These are phyloP conservation scores for Hypoxylon sp. DNA, from an alignment of 2,329 filamentous ascomycete species.

Conservation along the genomic window DNA sequence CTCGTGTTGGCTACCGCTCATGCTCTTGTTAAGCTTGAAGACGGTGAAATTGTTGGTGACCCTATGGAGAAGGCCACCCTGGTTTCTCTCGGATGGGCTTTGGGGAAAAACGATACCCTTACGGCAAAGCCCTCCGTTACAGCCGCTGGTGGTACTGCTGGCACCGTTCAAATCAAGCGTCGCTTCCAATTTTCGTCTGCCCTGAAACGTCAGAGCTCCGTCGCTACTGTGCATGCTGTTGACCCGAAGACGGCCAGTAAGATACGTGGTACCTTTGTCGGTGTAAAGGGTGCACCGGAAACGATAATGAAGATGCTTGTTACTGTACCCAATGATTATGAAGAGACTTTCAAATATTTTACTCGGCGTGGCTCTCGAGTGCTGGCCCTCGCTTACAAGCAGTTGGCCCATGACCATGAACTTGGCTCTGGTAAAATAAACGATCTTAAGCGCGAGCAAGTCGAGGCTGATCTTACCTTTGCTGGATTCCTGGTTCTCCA, in stretches of 20 bases:
- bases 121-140: constrained; percentile 73
- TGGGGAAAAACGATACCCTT: constrained; percentile 91
- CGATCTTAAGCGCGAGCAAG: constrained; percentile 91
- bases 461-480: constrained; percentile 87
- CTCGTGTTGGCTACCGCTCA: constrained; percentile 95
- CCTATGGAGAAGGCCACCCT: constrained; percentile 99
- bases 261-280: constrained; percentile 88
- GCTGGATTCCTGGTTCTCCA: constrained; percentile 96
- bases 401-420: constrained; percentile 84
- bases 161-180: constrained; percentile 93
- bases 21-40: constrained; percentile 94
- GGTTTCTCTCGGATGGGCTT: constrained; percentile 87
- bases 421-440: constrained; percentile 89
- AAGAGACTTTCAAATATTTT: constrained; percentile 99
- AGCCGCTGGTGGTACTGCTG: constrained; percentile 68
- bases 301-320: constrained; percentile 96
- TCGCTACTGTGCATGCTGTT: constrained; percentile 83
- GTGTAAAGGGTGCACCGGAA: constrained; percentile 96
- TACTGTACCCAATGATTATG: constrained; percentile 86
- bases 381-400: constrained; percentile 93
- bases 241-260: constrained; percentile 82
- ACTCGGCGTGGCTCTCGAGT: constrained; percentile 96
- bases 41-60: constrained; percentile 96
- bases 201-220: constrained; percentile 94
- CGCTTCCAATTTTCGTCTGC: constrained; percentile 99